A percentile compares a stretch with the other conserved stretches of the same genome.
Evolutionary conservation across 805 yeast species (phyloP).

Genomic region (Kodamaea kakaduensis): DNA sequence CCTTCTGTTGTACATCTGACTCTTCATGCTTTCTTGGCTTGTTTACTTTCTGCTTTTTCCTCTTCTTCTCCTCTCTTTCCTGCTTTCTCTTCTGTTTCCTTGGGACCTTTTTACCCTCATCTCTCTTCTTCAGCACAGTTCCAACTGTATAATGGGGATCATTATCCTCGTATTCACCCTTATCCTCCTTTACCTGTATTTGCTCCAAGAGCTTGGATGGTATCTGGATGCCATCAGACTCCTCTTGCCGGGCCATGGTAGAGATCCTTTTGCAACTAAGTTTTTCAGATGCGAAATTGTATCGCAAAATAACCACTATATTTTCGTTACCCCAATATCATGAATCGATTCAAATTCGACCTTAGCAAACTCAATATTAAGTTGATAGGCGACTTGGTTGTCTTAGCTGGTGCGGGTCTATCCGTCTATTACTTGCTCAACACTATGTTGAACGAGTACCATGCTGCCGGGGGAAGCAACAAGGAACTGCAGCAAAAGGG

Average conservation of each 20-base stretch:
- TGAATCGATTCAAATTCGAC: constrained; percentile 34
- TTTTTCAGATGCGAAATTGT: constrained; percentile 1
- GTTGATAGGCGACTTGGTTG: constrained; percentile 38
- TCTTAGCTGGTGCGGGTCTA: constrained; percentile 57
- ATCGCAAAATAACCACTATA: neutral
- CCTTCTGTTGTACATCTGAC: constrained; percentile 5
- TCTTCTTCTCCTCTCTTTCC: constrained; percentile 24
- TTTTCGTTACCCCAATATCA: constrained; percentile 8
- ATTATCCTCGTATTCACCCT: constrained; percentile 42
- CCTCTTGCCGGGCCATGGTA: neutral
- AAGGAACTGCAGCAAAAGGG: constrained; percentile 63
- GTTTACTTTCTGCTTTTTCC: constrained; percentile 9
- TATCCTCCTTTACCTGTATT: constrained; percentile 38
- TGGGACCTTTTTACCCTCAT: constrained; percentile 30
- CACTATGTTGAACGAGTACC: constrained; percentile 33
- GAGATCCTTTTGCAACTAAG: constrained; percentile 4
- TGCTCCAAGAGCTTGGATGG: constrained; percentile 56
- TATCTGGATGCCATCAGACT: constrained; percentile 41
- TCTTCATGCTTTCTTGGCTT: constrained; percentile 6
- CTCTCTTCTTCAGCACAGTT: constrained; percentile 31
- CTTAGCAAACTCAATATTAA: constrained; percentile 37
- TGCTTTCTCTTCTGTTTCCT: constrained; percentile 35
- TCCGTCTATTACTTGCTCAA: constrained; percentile 62
- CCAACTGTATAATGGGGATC: constrained; percentile 20
- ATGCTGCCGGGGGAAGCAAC: constrained; percentile 25